These are phyloP conservation scores for Bipolaris sorokiniana DNA, from an alignment of 2,329 filamentous ascomycete genomes.

Conservation along the genomic window DNA sequence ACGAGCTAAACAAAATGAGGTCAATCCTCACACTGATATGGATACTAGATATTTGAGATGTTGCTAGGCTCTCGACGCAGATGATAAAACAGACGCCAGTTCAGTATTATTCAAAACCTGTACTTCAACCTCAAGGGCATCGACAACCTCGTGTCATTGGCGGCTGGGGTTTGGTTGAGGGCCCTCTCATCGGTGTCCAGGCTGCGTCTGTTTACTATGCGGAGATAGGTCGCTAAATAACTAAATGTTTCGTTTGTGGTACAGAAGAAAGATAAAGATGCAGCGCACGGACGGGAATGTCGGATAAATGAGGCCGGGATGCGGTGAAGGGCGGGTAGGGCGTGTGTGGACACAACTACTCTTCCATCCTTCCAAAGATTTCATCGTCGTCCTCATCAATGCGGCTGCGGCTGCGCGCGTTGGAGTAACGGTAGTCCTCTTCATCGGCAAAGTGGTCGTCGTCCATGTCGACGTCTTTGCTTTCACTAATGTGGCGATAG, in stretches of 20 bases:
- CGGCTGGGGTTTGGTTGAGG: slow-evolving; percentile 17
- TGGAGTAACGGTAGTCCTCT: slow-evolving; percentile 63
- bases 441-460: slow-evolving; percentile 69
- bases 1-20: not conserved
- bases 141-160: slow-evolving; percentile 17
- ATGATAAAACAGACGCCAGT: slow-evolving; percentile 16
- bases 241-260: slow-evolving; percentile 42
- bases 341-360: slow-evolving; percentile 48
- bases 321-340: slow-evolving; percentile 12
- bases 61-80: slow-evolving; percentile 47
- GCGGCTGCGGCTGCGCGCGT: slow-evolving; percentile 58
- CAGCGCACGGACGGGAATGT: slow-evolving; percentile 11
- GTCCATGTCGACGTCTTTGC: slow-evolving; percentile 58
- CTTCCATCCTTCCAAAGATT: slow-evolving; percentile 96
- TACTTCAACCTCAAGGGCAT: slow-evolving; percentile 50
- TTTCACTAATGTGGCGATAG: slow-evolving; percentile 58
- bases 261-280: slow-evolving; percentile 32
- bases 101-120: slow-evolving; percentile 37
- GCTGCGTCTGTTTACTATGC: slow-evolving; percentile 37
- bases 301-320: slow-evolving; percentile 13
- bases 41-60: slow-evolving; percentile 8
- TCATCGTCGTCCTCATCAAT: slow-evolving; percentile 93
- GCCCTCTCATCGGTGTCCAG: slow-evolving; percentile 52
- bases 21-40: slow-evolving; percentile 6
- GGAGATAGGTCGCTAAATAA: slow-evolving; percentile 49